Conservation (phyloP, 2,329 filamentous ascomycete species). For the Calonectria hongkongensis region DNA sequence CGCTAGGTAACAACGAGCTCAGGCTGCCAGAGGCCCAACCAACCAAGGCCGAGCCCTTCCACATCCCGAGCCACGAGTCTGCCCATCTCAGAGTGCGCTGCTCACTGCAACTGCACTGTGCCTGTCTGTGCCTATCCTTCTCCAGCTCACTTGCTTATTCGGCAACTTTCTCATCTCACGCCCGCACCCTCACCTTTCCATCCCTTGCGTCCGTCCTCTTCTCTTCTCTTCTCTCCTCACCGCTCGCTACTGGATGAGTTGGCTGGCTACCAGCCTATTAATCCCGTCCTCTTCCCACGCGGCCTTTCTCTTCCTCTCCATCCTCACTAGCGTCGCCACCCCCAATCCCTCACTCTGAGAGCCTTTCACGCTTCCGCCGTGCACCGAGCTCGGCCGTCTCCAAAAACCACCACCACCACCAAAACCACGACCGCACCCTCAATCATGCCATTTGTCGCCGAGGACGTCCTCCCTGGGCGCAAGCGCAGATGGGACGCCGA, state of each 20-base stretch:
- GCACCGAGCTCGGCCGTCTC: conserved; percentile 29
- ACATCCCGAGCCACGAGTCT: conserved; percentile 34
- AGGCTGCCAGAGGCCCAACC: conserved; percentile 20
- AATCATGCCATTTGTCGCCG: conserved; percentile 61
- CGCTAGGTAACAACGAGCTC: conserved; percentile 29
- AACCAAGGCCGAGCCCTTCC: conserved; percentile 34
- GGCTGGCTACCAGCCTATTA: background rate
- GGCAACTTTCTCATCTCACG: conserved; percentile 24
- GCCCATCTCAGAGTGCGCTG: conserved; percentile 22
- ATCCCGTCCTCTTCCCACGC: background rate
- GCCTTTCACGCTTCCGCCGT: conserved; percentile 33
- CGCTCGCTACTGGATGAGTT: conserved; percentile 22
- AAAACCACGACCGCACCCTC: conserved; percentile 25
- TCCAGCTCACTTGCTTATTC: conserved; percentile 22
- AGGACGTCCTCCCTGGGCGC: conserved; percentile 57
- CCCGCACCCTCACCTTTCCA: conserved; percentile 36
- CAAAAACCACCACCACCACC: conserved; percentile 23
- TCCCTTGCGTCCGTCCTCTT: conserved; percentile 35
- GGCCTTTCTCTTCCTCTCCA: background rate
- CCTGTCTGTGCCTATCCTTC: conserved; percentile 2
- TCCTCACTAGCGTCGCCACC: conserved; percentile 4
- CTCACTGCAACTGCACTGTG: conserved; percentile 28
- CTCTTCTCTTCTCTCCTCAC: conserved; percentile 35
- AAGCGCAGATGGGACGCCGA: conserved; percentile 60
- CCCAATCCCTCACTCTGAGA: conserved; percentile 40